Evolutionary conservation across 1,139 yeast genomes (phyloP).

Genomic region (Blastobotrys arbuscula): DNA sequence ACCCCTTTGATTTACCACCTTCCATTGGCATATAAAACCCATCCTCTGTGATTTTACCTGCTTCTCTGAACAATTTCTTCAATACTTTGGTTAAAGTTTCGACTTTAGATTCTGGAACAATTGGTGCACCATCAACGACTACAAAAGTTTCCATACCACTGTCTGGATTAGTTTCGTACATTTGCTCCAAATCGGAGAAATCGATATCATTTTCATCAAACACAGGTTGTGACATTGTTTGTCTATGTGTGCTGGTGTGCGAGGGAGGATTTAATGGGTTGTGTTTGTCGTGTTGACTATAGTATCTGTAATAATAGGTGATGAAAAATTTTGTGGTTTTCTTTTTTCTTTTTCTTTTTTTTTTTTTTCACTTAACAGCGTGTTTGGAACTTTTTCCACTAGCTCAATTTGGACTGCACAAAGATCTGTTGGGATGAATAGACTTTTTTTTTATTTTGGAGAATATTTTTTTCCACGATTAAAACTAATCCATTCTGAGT

Average conservation of each 20-base stretch:
- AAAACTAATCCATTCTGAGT: too few species aligned
- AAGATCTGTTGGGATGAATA: too few species aligned
- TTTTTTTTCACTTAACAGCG: neutral
- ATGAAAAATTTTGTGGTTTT: neutral
- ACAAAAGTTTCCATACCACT: constrained; percentile 71
- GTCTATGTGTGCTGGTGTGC: too few species aligned
- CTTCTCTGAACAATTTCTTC: constrained; percentile 68
- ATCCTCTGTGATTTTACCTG: constrained; percentile 63
- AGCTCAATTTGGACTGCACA: too few species aligned
- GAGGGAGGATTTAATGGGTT: neutral
- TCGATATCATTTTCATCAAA: constrained; percentile 53
- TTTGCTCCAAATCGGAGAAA: constrained; percentile 79
- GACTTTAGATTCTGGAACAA: constrained; percentile 86
- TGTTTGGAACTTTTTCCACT: neutral
- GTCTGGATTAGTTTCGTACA: constrained; percentile 58
- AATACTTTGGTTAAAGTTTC: constrained; percentile 81
- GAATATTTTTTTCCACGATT: too few species aligned
- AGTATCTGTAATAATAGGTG: neutral
- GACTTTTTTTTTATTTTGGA: too few species aligned
- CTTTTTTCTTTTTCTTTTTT: neutral
- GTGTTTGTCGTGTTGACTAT: neutral
- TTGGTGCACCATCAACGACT: constrained; percentile 92
- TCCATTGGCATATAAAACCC: constrained; percentile 72
- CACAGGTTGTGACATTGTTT: constrained; percentile 14
- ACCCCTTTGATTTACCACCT: constrained; percentile 83